A percentile compares a stretch with the other conserved stretches of the same genome.
phyloP scores from a whole-genome alignment of 768 basidiomycete species.

The Suillus occidentalis region DNA sequence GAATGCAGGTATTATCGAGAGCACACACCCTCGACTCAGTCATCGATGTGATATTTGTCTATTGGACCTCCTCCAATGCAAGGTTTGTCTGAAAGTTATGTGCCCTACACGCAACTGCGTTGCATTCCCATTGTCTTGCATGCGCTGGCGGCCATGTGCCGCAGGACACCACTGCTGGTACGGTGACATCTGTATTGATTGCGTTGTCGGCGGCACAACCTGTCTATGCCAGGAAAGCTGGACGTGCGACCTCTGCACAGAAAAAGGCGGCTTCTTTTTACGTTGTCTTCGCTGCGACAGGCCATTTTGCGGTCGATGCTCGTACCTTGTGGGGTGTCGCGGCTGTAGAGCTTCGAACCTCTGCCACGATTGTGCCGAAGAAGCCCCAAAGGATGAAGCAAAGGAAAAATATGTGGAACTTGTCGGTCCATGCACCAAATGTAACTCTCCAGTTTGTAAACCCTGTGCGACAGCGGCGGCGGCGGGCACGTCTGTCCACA shows the following conservation, averaged over 20 bases:
- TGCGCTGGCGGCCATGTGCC: background rate
- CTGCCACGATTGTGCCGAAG: background rate
- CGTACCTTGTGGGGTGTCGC: background rate
- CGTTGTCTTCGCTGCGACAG: background rate
- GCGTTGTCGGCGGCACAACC: background rate
- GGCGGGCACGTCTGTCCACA: background rate
- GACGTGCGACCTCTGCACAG: background rate
- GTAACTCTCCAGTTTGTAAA: background rate
- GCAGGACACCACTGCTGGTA: background rate
- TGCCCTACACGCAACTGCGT: background rate
- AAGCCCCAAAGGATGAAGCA: background rate
- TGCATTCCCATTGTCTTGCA: background rate
- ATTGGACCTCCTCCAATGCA: background rate
- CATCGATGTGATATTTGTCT: background rate
- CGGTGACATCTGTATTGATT: background rate
- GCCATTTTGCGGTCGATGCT: background rate
- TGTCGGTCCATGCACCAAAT: background rate
- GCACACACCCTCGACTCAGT: background rate
- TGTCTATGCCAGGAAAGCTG: background rate
- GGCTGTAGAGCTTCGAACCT: background rate
- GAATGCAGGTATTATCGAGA: background rate
- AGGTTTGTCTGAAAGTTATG: background rate
- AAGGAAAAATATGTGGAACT: background rate
- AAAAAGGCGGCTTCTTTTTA: background rate
- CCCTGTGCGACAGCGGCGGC: background rate